phyloP scores from a whole-genome alignment of 768 basidiomycete species.

The Tulasnella sp. region DNA sequence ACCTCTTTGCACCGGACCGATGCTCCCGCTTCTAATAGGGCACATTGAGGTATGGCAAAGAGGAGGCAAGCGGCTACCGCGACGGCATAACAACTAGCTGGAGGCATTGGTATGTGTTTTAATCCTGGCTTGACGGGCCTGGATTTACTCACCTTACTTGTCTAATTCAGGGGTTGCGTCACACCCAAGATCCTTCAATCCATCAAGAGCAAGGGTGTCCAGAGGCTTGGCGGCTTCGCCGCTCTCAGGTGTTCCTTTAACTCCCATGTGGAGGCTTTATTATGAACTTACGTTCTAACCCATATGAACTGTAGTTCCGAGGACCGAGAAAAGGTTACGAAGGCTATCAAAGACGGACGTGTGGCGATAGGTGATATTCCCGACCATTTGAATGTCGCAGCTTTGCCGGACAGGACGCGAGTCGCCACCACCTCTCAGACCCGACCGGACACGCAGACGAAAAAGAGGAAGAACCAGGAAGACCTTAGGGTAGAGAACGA shows the following conservation, averaged over 20 bases:
- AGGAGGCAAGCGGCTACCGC: conserved; percentile 30
- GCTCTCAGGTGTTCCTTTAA: conserved; percentile 35
- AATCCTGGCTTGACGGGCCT: conserved; percentile 22
- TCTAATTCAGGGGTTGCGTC: conserved; percentile 53
- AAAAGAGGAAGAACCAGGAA: not conserved
- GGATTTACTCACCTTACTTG: not conserved
- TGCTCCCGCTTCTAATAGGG: conserved; percentile 24
- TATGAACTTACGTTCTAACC: not conserved
- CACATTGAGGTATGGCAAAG: conserved; percentile 53
- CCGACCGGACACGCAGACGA: not conserved
- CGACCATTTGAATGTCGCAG: not conserved
- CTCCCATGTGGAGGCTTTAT: not conserved
- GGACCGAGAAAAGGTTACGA: conserved; percentile 53
- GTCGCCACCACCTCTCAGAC: not conserved
- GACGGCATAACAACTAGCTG: conserved; percentile 55
- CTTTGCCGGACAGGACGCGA: not conserved
- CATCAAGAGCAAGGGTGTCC: conserved; percentile 36
- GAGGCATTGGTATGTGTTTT: conserved; percentile 54
- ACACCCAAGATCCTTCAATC: conserved; percentile 43
- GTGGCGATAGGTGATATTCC: conserved; percentile 35
- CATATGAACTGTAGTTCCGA: conserved; percentile 33
- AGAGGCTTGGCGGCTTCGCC: conserved; percentile 40
- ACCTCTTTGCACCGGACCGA: too few relatives aligned
- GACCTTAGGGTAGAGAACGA: not conserved
- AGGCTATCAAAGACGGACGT: conserved; percentile 42